These are phyloP conservation scores for Cardamine resedifolia DNA, from an alignment of 345 rosid species.

Conservation along the genomic window DNA sequence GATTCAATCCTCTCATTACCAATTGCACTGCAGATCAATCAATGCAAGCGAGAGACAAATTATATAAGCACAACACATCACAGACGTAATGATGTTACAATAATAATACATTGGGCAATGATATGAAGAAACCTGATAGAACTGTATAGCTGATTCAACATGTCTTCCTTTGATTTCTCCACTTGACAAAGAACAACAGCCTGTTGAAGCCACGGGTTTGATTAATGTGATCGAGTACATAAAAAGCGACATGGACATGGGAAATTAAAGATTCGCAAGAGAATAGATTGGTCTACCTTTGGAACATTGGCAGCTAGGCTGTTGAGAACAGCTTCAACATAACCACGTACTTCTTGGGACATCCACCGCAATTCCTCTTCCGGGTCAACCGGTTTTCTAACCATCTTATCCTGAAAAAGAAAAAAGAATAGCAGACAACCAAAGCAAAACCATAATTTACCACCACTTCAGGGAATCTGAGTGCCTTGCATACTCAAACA, in stretches of 20 bases:
- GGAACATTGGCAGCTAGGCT: conserved; percentile 94
- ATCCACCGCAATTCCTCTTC: conserved; percentile 98
- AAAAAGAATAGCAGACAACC: conserved; percentile 1
- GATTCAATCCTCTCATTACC: conserved; percentile 77
- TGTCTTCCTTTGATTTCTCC: conserved; percentile 94
- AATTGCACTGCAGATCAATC: conserved; percentile 58
- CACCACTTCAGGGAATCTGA: background rate
- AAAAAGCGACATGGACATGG: background rate
- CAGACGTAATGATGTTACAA: background rate
- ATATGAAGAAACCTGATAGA: conserved; percentile 64
- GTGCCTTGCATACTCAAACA: background rate
- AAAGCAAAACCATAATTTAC: conserved; percentile 12
- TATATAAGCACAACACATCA: conserved; percentile 6
- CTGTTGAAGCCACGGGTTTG: conserved; percentile 44
- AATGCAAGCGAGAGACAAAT: background rate
- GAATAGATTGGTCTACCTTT: conserved; percentile 46
- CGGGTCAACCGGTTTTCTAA: conserved; percentile 77
- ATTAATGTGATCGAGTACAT: background rate
- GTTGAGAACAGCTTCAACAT: conserved; percentile 92
- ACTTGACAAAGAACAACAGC: conserved; percentile 99
- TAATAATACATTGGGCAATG: background rate
- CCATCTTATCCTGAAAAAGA: conserved; percentile 68
- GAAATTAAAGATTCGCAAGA: background rate
- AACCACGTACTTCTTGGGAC: conserved; percentile 98
- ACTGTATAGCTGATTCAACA: conserved; percentile 92